Evolutionary conservation across 1,139 yeast genomes (phyloP).

Genomic region (Pneumocystis carinii): DNA sequence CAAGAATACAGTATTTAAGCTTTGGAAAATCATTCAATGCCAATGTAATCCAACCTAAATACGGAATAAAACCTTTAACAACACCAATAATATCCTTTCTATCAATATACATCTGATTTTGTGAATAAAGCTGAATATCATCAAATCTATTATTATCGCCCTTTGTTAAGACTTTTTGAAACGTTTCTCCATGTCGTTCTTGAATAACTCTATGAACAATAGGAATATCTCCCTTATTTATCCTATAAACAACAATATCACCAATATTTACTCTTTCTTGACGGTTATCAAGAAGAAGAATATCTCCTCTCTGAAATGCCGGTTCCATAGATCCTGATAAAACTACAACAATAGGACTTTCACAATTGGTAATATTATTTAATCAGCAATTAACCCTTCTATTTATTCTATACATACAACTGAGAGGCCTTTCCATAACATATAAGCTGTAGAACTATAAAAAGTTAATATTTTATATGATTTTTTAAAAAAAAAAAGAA

Average conservation of each 20-base stretch:
- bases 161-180: slow-evolving; percentile 52
- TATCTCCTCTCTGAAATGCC: slow-evolving; percentile 96
- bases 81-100: slow-evolving; percentile 75
- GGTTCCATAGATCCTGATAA: slow-evolving; percentile 99
- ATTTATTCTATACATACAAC: neutral
- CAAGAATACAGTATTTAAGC: slow-evolving; percentile 57
- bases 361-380: slow-evolving; percentile 53
- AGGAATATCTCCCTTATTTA: slow-evolving; percentile 67
- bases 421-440: slow-evolving; percentile 78
- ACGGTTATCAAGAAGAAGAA: slow-evolving; percentile 80
- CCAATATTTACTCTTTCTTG: slow-evolving; percentile 58
- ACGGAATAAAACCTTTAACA: slow-evolving; percentile 85
- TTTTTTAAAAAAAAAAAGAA: neutral
- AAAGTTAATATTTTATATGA: slow-evolving; percentile 24
- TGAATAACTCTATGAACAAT: slow-evolving; percentile 90
- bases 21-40: slow-evolving; percentile 78
- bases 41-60: slow-evolving; percentile 80
- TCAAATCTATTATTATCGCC: slow-evolving; percentile 94
- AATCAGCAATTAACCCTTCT: neutral
- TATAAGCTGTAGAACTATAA: slow-evolving; percentile 52
- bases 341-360: slow-evolving; percentile 92
- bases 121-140: slow-evolving; percentile 73
- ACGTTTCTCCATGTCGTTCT: slow-evolving; percentile 37
- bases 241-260: slow-evolving; percentile 92
- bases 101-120: slow-evolving; percentile 60